Evolutionary conservation across 1,139 yeast genomes (phyloP).

Genomic region (Candida sp.): DNA sequence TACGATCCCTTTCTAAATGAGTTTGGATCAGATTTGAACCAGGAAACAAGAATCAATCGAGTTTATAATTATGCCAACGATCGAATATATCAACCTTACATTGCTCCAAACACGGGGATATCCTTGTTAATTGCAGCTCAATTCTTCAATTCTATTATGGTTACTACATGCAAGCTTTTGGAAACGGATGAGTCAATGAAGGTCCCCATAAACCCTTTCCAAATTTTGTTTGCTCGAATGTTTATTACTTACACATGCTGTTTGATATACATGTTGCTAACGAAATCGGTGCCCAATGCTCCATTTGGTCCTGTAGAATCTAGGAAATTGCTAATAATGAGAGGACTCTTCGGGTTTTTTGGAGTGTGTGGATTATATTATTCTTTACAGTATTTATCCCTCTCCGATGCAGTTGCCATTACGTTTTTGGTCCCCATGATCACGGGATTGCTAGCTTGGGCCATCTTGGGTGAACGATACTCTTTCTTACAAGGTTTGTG

Average conservation of each 20-base stretch:
- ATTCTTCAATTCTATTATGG: conserved; percentile 74
- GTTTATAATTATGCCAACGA: background rate
- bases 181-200: conserved; percentile 57
- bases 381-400: conserved; percentile 68
- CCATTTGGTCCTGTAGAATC: conserved; percentile 69
- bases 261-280: conserved; percentile 47
- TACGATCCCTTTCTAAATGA: background rate
- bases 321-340: conserved; percentile 50
- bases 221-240: conserved; percentile 78
- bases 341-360: conserved; percentile 75
- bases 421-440: conserved; percentile 77
- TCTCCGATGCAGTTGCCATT: conserved; percentile 75
- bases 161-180: conserved; percentile 66
- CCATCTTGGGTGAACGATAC: conserved; percentile 65
- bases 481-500: conserved; percentile 66
- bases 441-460: conserved; percentile 73
- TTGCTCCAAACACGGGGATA: conserved; percentile 32
- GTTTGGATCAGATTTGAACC: background rate
- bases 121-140: conserved; percentile 52
- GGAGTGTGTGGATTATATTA: conserved; percentile 79
- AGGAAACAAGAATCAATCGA: background rate
- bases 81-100: conserved; percentile 3
- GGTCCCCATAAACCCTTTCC: conserved; percentile 69
- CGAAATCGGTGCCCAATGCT: conserved; percentile 52
- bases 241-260: conserved; percentile 61